A percentile compares a stretch with the other conserved stretches of the same genome.
These are phyloP conservation scores for Peronospora destructor DNA, from an alignment of 352 stramenopile species.

Conservation along the genomic window DNA sequence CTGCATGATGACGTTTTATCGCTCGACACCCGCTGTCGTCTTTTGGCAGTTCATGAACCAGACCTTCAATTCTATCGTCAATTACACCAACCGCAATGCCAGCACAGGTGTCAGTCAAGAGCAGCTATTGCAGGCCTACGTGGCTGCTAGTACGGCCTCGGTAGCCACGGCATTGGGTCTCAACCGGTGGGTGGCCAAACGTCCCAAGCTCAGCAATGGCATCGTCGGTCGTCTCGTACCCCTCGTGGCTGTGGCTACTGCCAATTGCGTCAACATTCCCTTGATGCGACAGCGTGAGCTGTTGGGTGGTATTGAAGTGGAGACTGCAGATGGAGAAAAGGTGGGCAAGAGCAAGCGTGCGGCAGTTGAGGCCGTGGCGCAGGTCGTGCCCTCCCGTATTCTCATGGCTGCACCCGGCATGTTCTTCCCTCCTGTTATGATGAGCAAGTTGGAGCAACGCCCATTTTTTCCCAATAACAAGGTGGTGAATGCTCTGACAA, in stretches of 20 bases:
- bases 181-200: constrained; percentile 67
- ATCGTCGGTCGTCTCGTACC: constrained; percentile 70
- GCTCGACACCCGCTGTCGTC: constrained; percentile 68
- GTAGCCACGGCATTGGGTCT: constrained; percentile 70
- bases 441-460: constrained; percentile 68
- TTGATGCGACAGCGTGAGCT: constrained; percentile 87
- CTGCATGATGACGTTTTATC: constrained; percentile 86
- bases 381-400: constrained; percentile 82
- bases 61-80: constrained; percentile 89
- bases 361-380: constrained; percentile 63
- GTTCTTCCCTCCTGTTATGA: constrained; percentile 81
- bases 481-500: constrained; percentile 55
- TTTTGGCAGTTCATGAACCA: constrained; percentile 90
- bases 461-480: constrained; percentile 56
- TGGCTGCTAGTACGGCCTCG: constrained; percentile 66
- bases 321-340: constrained; percentile 53
- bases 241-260: constrained; percentile 75
- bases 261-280: constrained; percentile 87
- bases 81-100: constrained; percentile 90
- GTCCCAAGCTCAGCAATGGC: constrained; percentile 47
- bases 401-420: constrained; percentile 84
- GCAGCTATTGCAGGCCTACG: constrained; percentile 77
- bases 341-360: constrained; percentile 65
- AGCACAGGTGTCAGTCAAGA: constrained; percentile 77
- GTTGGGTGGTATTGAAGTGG: constrained; percentile 71